These are phyloP conservation scores for Skeletonema menzelii DNA, from an alignment of 108 stramenopile genomes.

Conservation along the genomic window DNA sequence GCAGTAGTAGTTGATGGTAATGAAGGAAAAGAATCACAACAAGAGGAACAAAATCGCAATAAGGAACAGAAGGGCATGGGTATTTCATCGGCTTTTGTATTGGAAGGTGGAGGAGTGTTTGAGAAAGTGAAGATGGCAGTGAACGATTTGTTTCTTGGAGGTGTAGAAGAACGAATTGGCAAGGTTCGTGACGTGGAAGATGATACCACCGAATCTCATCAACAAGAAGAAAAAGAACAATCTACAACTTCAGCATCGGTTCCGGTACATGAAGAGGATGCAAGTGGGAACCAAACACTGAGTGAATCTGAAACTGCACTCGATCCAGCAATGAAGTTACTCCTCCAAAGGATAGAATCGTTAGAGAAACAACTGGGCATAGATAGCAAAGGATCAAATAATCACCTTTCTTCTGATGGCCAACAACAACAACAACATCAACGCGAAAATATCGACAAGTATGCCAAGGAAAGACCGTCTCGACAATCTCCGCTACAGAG, in stretches of 20 bases:
- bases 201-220: background rate
- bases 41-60: background rate
- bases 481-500: constrained; percentile 32
- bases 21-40: background rate
- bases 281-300: background rate
- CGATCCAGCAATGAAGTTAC: constrained; percentile 11
- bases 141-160: constrained; percentile 40
- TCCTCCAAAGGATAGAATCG: constrained; percentile 25
- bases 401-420: background rate
- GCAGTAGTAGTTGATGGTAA: background rate
- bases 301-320: background rate
- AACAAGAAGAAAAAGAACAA: background rate
- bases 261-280: background rate
- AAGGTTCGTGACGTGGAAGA: background rate
- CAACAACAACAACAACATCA: background rate
- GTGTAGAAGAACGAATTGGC: constrained; percentile 18
- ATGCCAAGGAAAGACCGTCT: constrained; percentile 4
- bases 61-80: constrained; percentile 1
- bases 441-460: constrained; percentile 12
- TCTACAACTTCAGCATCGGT: background rate
- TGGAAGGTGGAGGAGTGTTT: constrained; percentile 21
- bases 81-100: constrained; percentile 23
- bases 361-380: constrained; percentile 36
- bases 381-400: constrained; percentile 3
- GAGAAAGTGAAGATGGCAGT: constrained; percentile 24